Base-by-base conservation (phyloP, 2,329 filamentous ascomycete genomes). In the Paecilomyces niveus region DNA sequence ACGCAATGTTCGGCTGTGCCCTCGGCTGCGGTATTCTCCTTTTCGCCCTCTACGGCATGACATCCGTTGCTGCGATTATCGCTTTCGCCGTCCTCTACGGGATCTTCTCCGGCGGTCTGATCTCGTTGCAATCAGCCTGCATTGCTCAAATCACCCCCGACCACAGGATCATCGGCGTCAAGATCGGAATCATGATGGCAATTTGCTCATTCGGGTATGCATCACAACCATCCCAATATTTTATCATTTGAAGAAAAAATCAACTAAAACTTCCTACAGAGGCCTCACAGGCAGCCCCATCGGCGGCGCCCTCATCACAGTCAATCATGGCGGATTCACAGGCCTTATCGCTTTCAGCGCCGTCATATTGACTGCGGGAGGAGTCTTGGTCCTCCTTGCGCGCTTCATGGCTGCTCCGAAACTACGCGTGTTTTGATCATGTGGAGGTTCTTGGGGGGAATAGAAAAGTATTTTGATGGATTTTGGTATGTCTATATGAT, bases 71-170 rank as follows among this genome's bases (percentile, higher is more conserved):
- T 11, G 21, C 50, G 24, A 52, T 52, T 5, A 52, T 52, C 22
- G 21, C 11, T 10, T 52, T 52, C 22, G 21, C 50, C 1, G 50
- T 52, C 13, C 50, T 52, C 22, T 52, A 52, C 22, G 50, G 50
- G 3, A 52, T 52, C 6, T 52, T 52, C 50, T 52, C 50, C 50
- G 50, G 50, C 31, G 58, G 58, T 21, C 45, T 59, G n/a, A 53
- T 59, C 49, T 59, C 58, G 4, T 50, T 59, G 11, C 55, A 57
- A 39, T 49, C 51, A 8, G 58, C 58, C 11, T 59, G 58, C 24
- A 33, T 59, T 10, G 58, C 55, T 24, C 58, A 59, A 45, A 57
- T 59, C 21, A 59, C 58, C 11, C 39, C 54, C 15, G 55, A 58
- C 24, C 32, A 33, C 22, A 24, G 26, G 9, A 57, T 58, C 15